These are phyloP conservation scores for Suaeda aralocaspica DNA, from an alignment of 148 eudicot genomes.

Conservation along the genomic window DNA sequence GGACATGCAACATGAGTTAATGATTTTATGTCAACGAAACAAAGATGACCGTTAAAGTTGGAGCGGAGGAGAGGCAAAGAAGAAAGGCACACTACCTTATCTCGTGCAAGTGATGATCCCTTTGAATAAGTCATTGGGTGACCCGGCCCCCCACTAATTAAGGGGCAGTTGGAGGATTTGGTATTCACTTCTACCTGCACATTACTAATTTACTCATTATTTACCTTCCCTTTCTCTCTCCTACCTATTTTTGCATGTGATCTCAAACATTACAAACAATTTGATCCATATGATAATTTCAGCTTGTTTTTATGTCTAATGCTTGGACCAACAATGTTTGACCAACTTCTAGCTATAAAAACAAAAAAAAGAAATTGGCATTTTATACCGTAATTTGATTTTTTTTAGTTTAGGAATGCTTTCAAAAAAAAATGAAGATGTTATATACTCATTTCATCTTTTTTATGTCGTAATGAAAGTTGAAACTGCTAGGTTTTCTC, in stretches of 20 bases:
- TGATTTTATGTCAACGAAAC: not conserved
- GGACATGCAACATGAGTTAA: no score
- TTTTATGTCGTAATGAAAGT: no score
- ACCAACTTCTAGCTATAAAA: no score
- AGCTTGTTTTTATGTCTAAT: no score
- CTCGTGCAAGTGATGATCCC: constrained; percentile 21
- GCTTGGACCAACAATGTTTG: no score
- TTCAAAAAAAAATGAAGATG: no score
- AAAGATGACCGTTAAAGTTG: constrained; percentile 19
- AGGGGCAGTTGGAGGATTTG: constrained; percentile 22
- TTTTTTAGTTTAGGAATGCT: no score
- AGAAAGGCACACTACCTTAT: not conserved
- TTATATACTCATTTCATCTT: no score
- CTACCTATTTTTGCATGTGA: constrained; percentile 19
- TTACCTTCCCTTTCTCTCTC: not conserved
- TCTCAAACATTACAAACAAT: not conserved
- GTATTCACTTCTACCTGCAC: not conserved
- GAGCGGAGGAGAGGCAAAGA: constrained; percentile 2
- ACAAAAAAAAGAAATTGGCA: no score
- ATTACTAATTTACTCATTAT: not conserved
- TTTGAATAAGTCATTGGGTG: constrained; percentile 19
- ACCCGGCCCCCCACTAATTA: constrained; percentile 18
- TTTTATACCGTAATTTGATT: no score
- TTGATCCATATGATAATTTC: no score
- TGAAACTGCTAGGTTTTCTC: no score